Conservation (phyloP, 371 early-diverging fungal genomes). For the Cokeromyces recurvatus region DNA sequence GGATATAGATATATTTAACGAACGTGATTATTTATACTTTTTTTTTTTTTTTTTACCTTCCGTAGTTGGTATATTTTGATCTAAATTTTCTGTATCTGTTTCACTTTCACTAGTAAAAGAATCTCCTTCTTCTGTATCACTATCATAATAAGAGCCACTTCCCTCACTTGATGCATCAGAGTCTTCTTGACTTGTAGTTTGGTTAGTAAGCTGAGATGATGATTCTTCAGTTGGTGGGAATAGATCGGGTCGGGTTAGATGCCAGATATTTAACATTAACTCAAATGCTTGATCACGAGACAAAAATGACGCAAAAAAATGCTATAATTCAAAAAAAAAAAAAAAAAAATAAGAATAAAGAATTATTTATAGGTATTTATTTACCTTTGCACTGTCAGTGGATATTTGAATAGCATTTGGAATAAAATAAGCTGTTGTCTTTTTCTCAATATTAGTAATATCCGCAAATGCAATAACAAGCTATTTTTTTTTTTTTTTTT, state of each 20-base stretch:
- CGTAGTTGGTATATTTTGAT: background rate
- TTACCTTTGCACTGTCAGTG: conserved; percentile 60
- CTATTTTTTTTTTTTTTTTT: conserved; percentile 22
- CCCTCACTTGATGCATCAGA: background rate
- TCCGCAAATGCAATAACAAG: conserved; percentile 80
- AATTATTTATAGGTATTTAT: too few relatives aligned
- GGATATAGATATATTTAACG: too few relatives aligned
- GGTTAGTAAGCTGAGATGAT: background rate
- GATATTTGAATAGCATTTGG: conserved; percentile 84
- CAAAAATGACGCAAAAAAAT: conserved; percentile 81
- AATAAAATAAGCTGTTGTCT: conserved; percentile 75
- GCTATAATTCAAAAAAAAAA: conserved; percentile 19
- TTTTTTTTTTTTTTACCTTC: background rate
- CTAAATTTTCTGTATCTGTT: background rate
- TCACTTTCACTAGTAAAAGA: too few relatives aligned
- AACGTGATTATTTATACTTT: too few relatives aligned
- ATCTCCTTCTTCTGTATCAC: conserved; percentile 24
- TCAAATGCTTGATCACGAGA: conserved; percentile 76
- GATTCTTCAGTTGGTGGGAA: too few relatives aligned
- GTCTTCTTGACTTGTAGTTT: background rate
- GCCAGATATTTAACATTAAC: conserved; percentile 66
- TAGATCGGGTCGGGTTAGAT: conserved; percentile 1
- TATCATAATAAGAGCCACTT: conserved; percentile 19
- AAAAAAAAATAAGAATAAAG: too few relatives aligned
- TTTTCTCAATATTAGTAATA: conserved; percentile 79